Base-by-base conservation (phyloP, 1,284 basidiomycete genomes). In the Rhodotorula glutinis region DNA sequence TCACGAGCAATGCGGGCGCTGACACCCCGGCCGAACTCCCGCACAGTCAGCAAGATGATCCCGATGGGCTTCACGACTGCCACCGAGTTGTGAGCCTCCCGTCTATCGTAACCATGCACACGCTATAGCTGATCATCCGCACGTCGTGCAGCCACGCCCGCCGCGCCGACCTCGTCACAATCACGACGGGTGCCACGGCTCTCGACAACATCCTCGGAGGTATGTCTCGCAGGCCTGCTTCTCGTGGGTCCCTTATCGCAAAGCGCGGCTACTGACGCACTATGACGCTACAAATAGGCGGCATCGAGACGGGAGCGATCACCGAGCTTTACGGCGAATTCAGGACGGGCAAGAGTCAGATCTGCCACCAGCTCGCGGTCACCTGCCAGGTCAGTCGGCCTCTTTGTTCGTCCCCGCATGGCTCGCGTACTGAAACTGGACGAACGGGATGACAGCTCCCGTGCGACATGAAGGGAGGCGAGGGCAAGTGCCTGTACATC, bases 301-400 rank as follows among this genome's bases (percentile, higher is more conserved):
- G 96, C 13, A 92, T 99, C 75, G 96, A 99, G 82, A 99, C 96
- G 17, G 96, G 96, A 49, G 90, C 93, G 1, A 97, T 99, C 78
- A 99, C 96, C 0, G 96, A 99, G 79, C 82, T 99, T 30, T 98
- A 97, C 81, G 96, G 96, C 74, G 96, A 99, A 81, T 99, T 98
- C 81, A 84, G 96, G 74, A 98, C 96, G 14, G 96, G 96, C 65
- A 98, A 99, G 81, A 96, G 92, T 46, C 96, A 99, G 77, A 85
- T 99, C 60, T 98, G 96, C 79, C 96, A 99, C 78, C 98, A 95
- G 0, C 85, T 99, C 46, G 93, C 96, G 0, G 96, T 98, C 21
- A 98, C 95, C 10, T 99, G 96, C 78, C 96, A 97, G 76, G 83
- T 83, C 60, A 53, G 77, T 25, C 38, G 19, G 17, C 30, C 59